phyloP scores from a whole-genome alignment of 2,329 filamentous ascomycete genomes.

The Bipolaris oryzae region DNA sequence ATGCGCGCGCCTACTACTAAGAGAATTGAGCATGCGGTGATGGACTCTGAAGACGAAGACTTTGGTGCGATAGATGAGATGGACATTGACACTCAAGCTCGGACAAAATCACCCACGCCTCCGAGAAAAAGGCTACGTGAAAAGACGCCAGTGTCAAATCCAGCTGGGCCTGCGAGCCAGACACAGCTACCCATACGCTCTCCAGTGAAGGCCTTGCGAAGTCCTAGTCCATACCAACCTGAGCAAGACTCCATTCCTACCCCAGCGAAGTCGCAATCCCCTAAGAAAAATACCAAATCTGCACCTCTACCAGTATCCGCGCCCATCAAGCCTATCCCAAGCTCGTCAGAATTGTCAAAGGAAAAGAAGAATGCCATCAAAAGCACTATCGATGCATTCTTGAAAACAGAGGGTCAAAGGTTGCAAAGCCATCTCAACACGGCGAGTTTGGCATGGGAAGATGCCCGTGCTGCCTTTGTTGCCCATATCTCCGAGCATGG shows the following conservation, averaged over 20 bases:
- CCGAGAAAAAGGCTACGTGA: slow-evolving; percentile 15
- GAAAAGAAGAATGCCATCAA: slow-evolving; percentile 31
- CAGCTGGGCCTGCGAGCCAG: slow-evolving; percentile 15
- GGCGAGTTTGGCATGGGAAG: slow-evolving; percentile 34
- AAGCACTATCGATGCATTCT: slow-evolving; percentile 30
- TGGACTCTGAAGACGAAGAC: slow-evolving; percentile 45
- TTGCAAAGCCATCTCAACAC: slow-evolving; percentile 34
- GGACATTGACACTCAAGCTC: slow-evolving; percentile 25
- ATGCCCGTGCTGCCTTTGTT: slow-evolving; percentile 32
- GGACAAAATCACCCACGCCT: slow-evolving; percentile 18
- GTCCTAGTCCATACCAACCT: slow-evolving; percentile 20
- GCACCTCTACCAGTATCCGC: slow-evolving; percentile 3
- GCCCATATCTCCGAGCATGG: slow-evolving; percentile 35
- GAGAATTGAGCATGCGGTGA: slow-evolving; percentile 27
- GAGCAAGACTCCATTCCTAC: slow-evolving; percentile 28
- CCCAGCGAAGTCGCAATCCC: slow-evolving; percentile 28
- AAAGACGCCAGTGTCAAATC: slow-evolving; percentile 21
- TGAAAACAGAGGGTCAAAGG: slow-evolving; percentile 30
- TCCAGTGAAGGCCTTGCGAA: slow-evolving; percentile 30
- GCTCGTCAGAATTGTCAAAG: slow-evolving; percentile 37
- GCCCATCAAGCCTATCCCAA: slow-evolving; percentile 9
- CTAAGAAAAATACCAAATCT: slow-evolving; percentile 20
- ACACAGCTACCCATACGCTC: slow-evolving; percentile 33
- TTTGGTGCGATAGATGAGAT: slow-evolving; percentile 37
- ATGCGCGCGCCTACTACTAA: slow-evolving; percentile 21